Percentiles rank a stretch among this genome's conserved stretches.
These are phyloP conservation scores for Pseudofabraea citricarpa DNA, from an alignment of 2,329 filamentous ascomycete genomes.

Conservation along the genomic window DNA sequence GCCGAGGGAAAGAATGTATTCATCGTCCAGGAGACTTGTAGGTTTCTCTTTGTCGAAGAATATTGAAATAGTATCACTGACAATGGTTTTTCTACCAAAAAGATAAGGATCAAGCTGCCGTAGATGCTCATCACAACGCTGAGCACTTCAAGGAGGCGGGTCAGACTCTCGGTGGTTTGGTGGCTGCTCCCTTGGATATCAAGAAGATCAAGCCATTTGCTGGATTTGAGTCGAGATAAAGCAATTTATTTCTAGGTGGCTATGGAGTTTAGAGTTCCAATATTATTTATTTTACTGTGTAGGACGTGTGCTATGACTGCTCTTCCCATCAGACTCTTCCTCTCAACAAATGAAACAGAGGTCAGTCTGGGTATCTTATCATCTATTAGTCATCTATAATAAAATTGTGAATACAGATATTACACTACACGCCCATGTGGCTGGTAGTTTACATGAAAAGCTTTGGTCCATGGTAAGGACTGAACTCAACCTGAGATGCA, in stretches of 20 bases:
- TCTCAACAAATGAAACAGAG: too few relatives aligned
- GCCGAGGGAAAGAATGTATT: not conserved
- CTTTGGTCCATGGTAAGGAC: constrained; percentile 43
- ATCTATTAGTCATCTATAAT: too few relatives aligned
- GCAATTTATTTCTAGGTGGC: constrained; percentile 52
- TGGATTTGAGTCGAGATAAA: not conserved
- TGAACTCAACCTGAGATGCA: constrained; percentile 27
- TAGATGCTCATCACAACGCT: not conserved
- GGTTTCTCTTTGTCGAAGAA: too few relatives aligned
- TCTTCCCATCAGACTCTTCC: too few relatives aligned
- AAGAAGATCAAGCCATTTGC: not conserved
- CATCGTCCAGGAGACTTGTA: not conserved
- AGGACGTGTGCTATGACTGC: too few relatives aligned
- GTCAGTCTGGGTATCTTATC: too few relatives aligned
- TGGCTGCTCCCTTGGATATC: not conserved
- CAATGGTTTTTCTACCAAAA: too few relatives aligned
- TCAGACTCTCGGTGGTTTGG: not conserved
- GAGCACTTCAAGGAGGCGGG: not conserved
- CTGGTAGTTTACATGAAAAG: constrained; percentile 36
- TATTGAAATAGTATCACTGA: too few relatives aligned
- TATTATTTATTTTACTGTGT: too few relatives aligned
- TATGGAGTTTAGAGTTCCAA: too few relatives aligned
- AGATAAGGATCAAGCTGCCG: not conserved
- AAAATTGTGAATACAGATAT: too few relatives aligned
- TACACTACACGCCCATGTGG: not conserved